Evolutionary conservation across 352 stramenopile genomes (phyloP).

Genomic region (Pythium myriotylum): DNA sequence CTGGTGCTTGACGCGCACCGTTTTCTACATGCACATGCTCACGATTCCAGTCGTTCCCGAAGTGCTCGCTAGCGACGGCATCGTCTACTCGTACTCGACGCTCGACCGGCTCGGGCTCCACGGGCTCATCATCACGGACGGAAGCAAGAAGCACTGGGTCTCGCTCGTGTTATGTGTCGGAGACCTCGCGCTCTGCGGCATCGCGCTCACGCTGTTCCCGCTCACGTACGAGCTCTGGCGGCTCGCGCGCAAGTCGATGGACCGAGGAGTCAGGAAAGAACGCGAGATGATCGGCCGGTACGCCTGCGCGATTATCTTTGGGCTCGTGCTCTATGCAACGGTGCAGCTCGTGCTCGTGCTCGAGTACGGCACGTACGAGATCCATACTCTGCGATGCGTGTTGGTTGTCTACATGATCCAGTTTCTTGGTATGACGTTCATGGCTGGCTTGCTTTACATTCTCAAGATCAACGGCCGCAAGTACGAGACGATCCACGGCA

Average conservation of each 20-base stretch:
- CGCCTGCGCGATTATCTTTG: slow-evolving; percentile 22
- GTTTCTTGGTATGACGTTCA: slow-evolving; percentile 55
- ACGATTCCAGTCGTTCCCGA: background rate
- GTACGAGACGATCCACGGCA: slow-evolving; percentile 64
- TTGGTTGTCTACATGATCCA: slow-evolving; percentile 51
- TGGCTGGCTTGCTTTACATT: slow-evolving; percentile 43
- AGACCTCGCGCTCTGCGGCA: slow-evolving; percentile 57
- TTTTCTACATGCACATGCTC: slow-evolving; percentile 45
- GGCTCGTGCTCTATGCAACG: slow-evolving; percentile 32
- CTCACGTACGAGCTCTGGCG: slow-evolving; percentile 60
- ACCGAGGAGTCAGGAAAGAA: slow-evolving; percentile 51
- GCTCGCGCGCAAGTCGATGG: slow-evolving; percentile 67
- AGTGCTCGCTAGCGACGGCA: slow-evolving; percentile 3
- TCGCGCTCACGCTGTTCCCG: slow-evolving; percentile 58
- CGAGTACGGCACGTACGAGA: slow-evolving; percentile 42
- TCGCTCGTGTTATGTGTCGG: slow-evolving; percentile 45
- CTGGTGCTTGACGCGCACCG: slow-evolving; percentile 40
- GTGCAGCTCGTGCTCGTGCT: slow-evolving; percentile 38
- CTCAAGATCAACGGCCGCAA: slow-evolving; percentile 58
- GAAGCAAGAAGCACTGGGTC: slow-evolving; percentile 28
- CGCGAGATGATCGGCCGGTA: slow-evolving; percentile 47
- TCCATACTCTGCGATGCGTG: slow-evolving; percentile 49
- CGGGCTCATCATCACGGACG: slow-evolving; percentile 33
- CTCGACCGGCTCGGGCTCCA: slow-evolving; percentile 57
- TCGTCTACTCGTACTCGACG: slow-evolving; percentile 18